Conservation (phyloP, 2,329 filamentous ascomycete genomes). For the Penicillium sp. region DNA sequence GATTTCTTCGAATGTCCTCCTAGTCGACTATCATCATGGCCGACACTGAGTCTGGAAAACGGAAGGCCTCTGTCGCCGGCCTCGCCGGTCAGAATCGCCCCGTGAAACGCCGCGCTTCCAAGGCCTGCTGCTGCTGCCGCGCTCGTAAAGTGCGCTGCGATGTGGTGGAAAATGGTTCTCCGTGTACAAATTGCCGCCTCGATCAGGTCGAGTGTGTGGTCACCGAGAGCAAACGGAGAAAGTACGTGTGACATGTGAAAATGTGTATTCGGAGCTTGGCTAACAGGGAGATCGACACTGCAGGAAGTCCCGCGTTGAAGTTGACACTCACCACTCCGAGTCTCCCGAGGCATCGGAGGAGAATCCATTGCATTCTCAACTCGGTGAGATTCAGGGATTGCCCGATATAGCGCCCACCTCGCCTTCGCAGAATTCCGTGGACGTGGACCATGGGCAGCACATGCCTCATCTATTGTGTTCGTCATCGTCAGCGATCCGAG, state of each 20-base stretch:
- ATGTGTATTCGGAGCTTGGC: conserved; percentile 1
- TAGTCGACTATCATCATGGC: conserved; percentile 22
- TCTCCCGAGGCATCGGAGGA: conserved; percentile 37
- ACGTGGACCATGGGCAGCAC: conserved; percentile 51
- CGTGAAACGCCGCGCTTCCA: conserved; percentile 79
- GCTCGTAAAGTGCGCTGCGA: conserved; percentile 89
- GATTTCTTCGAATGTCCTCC: conserved; percentile 16
- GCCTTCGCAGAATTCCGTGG: conserved; percentile 43
- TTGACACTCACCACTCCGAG: conserved; percentile 33
- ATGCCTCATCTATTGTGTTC: conserved; percentile 60
- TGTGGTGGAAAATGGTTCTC: conserved; percentile 76
- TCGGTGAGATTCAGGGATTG: conserved; percentile 26
- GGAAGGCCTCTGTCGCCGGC: conserved; percentile 53
- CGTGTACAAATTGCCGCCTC: conserved; percentile 75
- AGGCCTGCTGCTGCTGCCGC: conserved; percentile 83
- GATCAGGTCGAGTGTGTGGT: conserved; percentile 53
- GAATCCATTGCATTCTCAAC: conserved; percentile 24
- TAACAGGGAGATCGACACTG: conserved; percentile 9
- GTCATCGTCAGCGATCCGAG: conserved; percentile 26
- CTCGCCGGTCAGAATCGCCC: conserved; percentile 50
- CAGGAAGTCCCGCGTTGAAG: conserved; percentile 40
- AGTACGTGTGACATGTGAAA: conserved; percentile 28
- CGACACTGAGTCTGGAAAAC: conserved; percentile 44
- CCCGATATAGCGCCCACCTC: conserved; percentile 33
- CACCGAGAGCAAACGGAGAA: conserved; percentile 74